A percentile compares a stretch with the other conserved stretches of the same genome.
phyloP scores from a whole-genome alignment of 306 rosid species.

The Rosa chinensis region DNA sequence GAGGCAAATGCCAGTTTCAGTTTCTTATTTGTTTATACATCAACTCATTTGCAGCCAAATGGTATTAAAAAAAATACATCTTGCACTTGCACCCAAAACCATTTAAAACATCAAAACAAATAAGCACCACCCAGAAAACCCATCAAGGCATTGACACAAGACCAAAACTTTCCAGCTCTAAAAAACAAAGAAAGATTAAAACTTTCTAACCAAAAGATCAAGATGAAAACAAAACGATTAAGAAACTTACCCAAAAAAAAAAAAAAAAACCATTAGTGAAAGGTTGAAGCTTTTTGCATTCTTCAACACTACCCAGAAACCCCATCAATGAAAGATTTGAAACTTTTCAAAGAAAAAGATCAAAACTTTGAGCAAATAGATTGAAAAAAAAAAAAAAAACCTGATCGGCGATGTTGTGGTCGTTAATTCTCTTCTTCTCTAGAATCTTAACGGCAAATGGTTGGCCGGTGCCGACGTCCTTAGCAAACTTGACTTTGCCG shows the following conservation, averaged over 20 bases:
- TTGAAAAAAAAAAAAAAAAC: constrained; percentile 17
- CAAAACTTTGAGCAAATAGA: neutral
- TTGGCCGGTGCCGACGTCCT: constrained; percentile 51
- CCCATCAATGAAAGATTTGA: neutral
- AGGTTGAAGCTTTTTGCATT: neutral
- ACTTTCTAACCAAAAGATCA: neutral
- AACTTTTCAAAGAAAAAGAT: neutral
- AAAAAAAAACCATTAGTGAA: neutral
- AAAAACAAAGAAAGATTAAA: neutral
- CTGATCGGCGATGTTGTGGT: constrained; percentile 73
- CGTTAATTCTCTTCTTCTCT: constrained; percentile 57
- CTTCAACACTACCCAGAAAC: neutral
- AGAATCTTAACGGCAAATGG: constrained; percentile 73
- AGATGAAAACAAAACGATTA: neutral
- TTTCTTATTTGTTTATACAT: neutral
- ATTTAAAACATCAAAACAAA: neutral
- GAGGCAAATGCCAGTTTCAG: neutral
- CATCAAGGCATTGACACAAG: neutral
- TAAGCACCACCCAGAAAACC: neutral
- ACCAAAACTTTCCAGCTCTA: neutral
- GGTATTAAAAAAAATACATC: neutral
- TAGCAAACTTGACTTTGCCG: constrained; percentile 82
- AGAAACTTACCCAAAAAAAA: neutral
- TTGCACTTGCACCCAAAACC: neutral
- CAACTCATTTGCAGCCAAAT: neutral